These are phyloP conservation scores for Mollisiaceae sp. DNA, from an alignment of 2,329 filamentous ascomycete genomes.

Conservation along the genomic window DNA sequence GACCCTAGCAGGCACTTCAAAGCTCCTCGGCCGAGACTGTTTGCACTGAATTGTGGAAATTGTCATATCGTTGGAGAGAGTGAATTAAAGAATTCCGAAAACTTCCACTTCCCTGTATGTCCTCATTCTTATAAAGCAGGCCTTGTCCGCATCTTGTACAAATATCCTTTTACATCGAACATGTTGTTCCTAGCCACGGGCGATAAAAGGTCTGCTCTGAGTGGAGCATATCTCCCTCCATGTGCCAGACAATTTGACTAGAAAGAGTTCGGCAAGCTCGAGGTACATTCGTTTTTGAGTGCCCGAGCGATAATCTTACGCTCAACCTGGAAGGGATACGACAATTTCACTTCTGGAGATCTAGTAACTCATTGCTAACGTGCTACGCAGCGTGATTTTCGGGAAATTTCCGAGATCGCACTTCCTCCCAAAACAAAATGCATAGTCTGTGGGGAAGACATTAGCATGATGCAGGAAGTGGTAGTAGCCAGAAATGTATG, in stretches of 20 bases:
- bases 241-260: neutral
- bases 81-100: conserved; percentile 41
- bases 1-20: conserved; percentile 43
- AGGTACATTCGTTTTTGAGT: neutral
- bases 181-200: neutral
- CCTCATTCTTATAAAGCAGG: neutral
- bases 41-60: conserved; percentile 45
- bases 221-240: neutral
- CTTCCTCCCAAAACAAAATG: conserved; percentile 43
- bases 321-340: neutral
- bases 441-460: conserved; percentile 42
- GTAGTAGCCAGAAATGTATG: conserved; percentile 44
- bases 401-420: conserved; percentile 29
- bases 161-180: neutral
- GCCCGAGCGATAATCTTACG: neutral
- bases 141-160: neutral
- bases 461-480: conserved; percentile 47
- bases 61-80: conserved; percentile 46
- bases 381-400: conserved; percentile 25
- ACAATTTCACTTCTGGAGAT: neutral
- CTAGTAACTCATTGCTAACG: neutral
- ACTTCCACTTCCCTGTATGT: conserved; percentile 41
- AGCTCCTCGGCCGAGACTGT: conserved; percentile 42
- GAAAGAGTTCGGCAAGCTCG: neutral
- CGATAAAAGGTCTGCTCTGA: neutral